A percentile compares a stretch with the other conserved stretches of the same genome.
These are phyloP conservation scores for Vanderwaltozyma polyspora DNA, from an alignment of 805 yeast species.

Conservation along the genomic window DNA sequence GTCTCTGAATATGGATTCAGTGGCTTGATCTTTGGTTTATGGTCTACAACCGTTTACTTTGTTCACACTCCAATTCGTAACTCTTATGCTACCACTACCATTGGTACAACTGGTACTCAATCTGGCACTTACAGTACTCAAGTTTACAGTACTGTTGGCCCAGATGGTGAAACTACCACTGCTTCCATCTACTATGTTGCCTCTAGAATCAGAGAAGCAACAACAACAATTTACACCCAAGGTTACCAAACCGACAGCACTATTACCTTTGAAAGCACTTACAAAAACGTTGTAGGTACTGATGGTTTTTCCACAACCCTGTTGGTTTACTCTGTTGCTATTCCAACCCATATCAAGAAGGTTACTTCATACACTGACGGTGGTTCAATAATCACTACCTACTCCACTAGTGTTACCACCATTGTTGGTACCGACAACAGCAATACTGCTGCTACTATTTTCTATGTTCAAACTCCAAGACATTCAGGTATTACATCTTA, in stretches of 20 bases:
- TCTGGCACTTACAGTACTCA: background rate
- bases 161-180: constrained; percentile 2
- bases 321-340: constrained; percentile 1
- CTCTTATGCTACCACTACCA: background rate
- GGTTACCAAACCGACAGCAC: constrained; percentile 3
- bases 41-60: background rate
- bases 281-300: background rate
- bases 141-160: background rate
- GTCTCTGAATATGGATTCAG: background rate
- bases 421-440: constrained; percentile 6
- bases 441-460: constrained; percentile 6
- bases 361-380: constrained; percentile 1
- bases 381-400: constrained; percentile 2
- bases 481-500: constrained; percentile 1
- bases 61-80: constrained; percentile 4
- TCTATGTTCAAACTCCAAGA: constrained; percentile 9
- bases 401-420: constrained; percentile 5
- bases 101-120: background rate
- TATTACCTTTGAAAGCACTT: background rate
- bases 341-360: constrained; percentile 3
- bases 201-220: background rate
- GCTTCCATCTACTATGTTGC: background rate
- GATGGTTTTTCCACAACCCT: background rate
- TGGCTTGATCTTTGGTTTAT: background rate
- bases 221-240: constrained; percentile 1